Evolutionary conservation across 2,329 filamentous ascomycete genomes (phyloP).

Genomic region (Pochonia chlamydosporia): DNA sequence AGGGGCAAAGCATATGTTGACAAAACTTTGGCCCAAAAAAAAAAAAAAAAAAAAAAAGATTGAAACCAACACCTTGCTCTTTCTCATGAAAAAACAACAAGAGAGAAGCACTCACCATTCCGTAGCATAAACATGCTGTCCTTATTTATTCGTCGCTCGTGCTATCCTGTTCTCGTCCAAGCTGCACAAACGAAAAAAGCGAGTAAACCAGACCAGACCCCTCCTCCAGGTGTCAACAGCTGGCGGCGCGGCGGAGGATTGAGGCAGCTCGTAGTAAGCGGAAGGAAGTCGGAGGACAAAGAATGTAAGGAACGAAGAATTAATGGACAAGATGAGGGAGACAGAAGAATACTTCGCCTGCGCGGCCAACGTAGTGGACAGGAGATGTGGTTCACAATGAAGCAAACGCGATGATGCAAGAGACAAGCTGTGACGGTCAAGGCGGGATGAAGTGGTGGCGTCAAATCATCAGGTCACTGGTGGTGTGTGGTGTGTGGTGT

Average conservation of each 20-base stretch:
- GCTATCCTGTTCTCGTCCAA: not conserved
- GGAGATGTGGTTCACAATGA: not conserved
- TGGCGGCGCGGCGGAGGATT: not conserved
- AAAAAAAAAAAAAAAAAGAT: not conserved
- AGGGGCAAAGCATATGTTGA: conserved; percentile 9
- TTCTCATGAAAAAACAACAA: not conserved
- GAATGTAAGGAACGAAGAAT: not conserved
- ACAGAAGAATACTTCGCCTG: not conserved
- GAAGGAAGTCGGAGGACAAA: not conserved
- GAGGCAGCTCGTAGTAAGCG: no score
- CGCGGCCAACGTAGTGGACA: not conserved
- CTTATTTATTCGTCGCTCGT: not conserved
- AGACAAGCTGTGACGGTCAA: conserved; percentile 1
- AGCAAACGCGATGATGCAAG: conserved; percentile 6
- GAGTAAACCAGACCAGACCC: not conserved
- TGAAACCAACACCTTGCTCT: no score
- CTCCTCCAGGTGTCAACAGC: not conserved
- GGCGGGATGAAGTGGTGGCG: not conserved
- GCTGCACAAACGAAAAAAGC: no score
- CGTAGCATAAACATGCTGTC: conserved; percentile 36
- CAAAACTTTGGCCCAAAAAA: no score
- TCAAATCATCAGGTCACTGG: not conserved
- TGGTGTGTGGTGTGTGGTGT: no score
- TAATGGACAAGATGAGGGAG: not conserved
- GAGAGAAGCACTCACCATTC: conserved; percentile 32